Percentiles rank a stretch among this genome's conserved stretches.
Conservation (phyloP, 1,284 basidiomycete genomes). For the Tilletia caries region DNA sequence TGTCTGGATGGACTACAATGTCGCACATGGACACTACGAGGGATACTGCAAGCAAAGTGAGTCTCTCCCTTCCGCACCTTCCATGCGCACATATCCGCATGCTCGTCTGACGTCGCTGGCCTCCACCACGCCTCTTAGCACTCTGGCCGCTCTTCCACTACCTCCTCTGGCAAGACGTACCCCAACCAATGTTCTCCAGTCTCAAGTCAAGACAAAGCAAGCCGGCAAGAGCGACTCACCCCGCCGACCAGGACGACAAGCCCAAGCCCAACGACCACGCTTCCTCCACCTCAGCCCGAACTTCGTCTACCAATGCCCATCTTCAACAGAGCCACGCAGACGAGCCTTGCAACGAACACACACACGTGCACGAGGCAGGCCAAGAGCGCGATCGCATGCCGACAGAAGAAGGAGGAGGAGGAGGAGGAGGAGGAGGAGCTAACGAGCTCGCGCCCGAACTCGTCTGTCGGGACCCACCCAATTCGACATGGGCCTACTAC, state of each 20-base stretch:
- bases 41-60: constrained; percentile 96
- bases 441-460: not conserved
- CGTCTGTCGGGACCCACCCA: constrained; percentile 54
- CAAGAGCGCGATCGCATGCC: constrained; percentile 11
- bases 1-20: constrained; percentile 84
- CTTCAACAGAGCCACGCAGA: not conserved
- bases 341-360: not conserved
- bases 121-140: constrained; percentile 60
- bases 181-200: constrained; percentile 29
- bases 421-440: constrained; percentile 54
- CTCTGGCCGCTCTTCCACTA: constrained; percentile 99
- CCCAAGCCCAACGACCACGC: not conserved
- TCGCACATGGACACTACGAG: constrained; percentile 83
- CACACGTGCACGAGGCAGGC: not conserved
- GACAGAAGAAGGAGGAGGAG: constrained; percentile 47
- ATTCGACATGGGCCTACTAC: constrained; percentile 76
- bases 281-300: not conserved
- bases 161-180: constrained; percentile 88
- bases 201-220: constrained; percentile 4
- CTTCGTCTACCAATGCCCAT: not conserved
- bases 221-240: not conserved
- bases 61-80: constrained; percentile 43
- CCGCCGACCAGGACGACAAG: not conserved
- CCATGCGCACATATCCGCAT: not conserved
- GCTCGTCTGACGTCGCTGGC: not conserved